Conservation (phyloP, 306 rosid species). For the Vigna unguiculata region DNA sequence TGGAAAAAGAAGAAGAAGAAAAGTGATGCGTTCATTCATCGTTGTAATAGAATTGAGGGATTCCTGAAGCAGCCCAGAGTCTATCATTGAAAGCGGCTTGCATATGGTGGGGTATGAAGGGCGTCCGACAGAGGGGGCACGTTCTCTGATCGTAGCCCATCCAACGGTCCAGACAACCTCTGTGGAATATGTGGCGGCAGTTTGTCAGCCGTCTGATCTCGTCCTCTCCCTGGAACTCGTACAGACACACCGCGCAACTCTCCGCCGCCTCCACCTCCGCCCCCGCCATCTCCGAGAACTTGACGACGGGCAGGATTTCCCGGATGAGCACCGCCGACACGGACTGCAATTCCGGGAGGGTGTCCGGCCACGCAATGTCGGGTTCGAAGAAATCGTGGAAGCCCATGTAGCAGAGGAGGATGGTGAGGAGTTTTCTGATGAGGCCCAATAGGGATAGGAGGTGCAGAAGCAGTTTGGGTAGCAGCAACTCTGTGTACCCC, state of each 20-base stretch:
- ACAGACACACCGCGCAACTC: constrained; percentile 79
- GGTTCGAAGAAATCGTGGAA: constrained; percentile 64
- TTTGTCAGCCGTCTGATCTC: constrained; percentile 79
- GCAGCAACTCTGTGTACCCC: constrained; percentile 66
- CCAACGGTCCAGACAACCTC: constrained; percentile 89
- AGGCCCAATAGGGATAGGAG: constrained; percentile 60
- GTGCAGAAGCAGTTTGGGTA: constrained; percentile 73
- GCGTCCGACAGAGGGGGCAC: constrained; percentile 85
- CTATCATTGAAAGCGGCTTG: constrained; percentile 60
- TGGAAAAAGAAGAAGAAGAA: background rate
- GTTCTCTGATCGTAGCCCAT: constrained; percentile 82
- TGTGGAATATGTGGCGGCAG: constrained; percentile 87
- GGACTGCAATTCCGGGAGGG: constrained; percentile 54
- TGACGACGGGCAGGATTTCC: constrained; percentile 68
- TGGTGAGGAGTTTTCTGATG: constrained; percentile 58
- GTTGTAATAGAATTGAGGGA: constrained; percentile 53
- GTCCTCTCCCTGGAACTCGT: constrained; percentile 74
- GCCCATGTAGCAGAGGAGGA: constrained; percentile 58
- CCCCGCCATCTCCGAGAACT: constrained; percentile 57
- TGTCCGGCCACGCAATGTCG: constrained; percentile 57
- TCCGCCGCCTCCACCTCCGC: constrained; percentile 61
- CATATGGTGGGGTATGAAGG: constrained; percentile 69
- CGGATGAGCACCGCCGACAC: constrained; percentile 60
- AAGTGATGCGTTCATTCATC: background rate
- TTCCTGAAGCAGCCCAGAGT: constrained; percentile 69